These are phyloP conservation scores for Aspergillus sp. DNA, from an alignment of 2,329 filamentous ascomycete species.

Conservation along the genomic window DNA sequence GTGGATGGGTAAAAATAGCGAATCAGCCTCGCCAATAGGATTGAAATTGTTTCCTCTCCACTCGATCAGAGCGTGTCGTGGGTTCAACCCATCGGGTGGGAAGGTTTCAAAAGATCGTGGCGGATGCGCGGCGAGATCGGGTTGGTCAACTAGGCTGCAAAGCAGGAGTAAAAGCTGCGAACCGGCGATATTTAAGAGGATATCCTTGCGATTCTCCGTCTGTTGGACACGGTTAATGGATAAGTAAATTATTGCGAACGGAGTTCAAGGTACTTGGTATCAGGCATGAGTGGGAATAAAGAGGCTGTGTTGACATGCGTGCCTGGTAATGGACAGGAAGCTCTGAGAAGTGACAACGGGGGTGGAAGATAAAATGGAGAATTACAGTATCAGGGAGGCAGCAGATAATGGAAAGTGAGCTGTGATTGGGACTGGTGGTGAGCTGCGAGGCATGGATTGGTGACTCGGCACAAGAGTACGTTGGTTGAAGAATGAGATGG, in stretches of 20 bases:
- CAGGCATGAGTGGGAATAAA: constrained; percentile 7
- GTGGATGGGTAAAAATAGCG: constrained; percentile 28
- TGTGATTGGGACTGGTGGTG: constrained; percentile 1
- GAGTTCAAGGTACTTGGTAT: constrained; percentile 4
- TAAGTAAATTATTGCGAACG: constrained; percentile 1
- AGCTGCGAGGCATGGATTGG: constrained; percentile 16
- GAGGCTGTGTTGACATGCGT: constrained; percentile 7
- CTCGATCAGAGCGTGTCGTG: constrained; percentile 12
- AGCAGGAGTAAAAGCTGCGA: constrained; percentile 11
- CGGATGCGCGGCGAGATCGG: constrained; percentile 17
- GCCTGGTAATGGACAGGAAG: constrained; percentile 7
- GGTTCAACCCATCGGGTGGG: constrained; percentile 21
- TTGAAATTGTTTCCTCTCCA: constrained; percentile 11
- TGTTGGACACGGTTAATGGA: constrained; percentile 13
- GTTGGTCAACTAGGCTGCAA: constrained; percentile 20
- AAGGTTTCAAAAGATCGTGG: constrained; percentile 12
- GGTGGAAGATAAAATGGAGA: neutral
- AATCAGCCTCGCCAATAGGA: constrained; percentile 21
- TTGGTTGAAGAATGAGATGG: neutral
- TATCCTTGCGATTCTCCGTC: constrained; percentile 15
- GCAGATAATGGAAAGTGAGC: constrained; percentile 6
- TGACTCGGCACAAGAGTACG: constrained; percentile 7
- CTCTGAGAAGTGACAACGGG: neutral
- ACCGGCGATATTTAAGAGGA: constrained; percentile 6
- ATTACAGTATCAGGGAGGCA: constrained; percentile 4